A percentile compares a stretch with the other conserved stretches of the same genome.
Evolutionary conservation across 176 grass and related monocot species (phyloP).

Genomic region (Miscanthus lutarioriparius): DNA sequence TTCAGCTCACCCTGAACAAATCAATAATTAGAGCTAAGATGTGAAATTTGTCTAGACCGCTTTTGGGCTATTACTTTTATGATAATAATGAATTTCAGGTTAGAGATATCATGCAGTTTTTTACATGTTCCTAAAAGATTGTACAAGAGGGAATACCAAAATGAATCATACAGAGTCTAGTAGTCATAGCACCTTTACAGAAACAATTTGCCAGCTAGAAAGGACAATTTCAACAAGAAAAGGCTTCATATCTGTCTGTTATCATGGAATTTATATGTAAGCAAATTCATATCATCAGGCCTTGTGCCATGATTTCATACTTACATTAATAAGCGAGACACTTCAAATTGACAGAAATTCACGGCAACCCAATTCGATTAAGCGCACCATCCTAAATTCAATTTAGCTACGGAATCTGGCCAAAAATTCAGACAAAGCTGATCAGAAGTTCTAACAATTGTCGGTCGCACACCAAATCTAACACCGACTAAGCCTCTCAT

Average conservation of each 20-base stretch:
- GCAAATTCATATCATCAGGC: neutral
- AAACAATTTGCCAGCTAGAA: conserved; percentile 5
- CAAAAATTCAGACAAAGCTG: neutral
- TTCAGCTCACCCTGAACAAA: neutral
- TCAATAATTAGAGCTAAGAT: neutral
- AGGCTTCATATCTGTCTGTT: neutral
- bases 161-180: neutral
- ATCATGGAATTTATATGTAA: neutral
- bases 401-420: neutral
- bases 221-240: neutral
- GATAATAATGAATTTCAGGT: neutral
- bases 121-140: conserved; percentile 3
- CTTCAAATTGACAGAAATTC: neutral
- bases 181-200: neutral
- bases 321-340: neutral
- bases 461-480: neutral
- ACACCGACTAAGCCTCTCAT: neutral
- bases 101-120: neutral
- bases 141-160: neutral
- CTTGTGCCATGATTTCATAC: neutral
- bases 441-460: neutral
- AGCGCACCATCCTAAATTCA: neutral
- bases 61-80: neutral
- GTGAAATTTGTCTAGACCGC: neutral
- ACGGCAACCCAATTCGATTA: neutral